Evolutionary conservation across 164 flowering plant species (phyloP).

Genomic region (Kingdonia uniflora): DNA sequence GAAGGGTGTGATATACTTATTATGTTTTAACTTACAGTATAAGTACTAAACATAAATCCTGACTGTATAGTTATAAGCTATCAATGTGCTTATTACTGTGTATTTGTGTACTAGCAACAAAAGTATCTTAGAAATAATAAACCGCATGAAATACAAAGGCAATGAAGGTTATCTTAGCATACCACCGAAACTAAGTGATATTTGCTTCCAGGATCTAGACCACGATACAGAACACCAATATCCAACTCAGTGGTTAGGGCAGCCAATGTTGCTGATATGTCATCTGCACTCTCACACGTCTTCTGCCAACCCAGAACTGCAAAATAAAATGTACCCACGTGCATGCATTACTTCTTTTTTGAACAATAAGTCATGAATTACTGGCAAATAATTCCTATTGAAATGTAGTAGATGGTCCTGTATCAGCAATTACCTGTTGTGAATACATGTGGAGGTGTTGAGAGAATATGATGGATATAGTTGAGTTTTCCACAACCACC

Average conservation of each 20-base stretch:
- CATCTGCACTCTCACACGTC: constrained; percentile 68
- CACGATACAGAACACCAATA: constrained; percentile 74
- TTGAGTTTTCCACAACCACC: constrained; percentile 87
- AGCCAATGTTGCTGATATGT: constrained; percentile 79
- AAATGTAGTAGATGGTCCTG: neutral
- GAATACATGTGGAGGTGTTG: constrained; percentile 73
- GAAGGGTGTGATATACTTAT: too few relatives aligned
- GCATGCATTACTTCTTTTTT: neutral
- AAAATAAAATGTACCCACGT: constrained; percentile 10
- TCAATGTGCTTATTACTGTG: too few relatives aligned
- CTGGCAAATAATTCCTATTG: neutral
- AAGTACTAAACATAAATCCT: too few relatives aligned
- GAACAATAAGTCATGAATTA: neutral
- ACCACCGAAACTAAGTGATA: constrained; percentile 90
- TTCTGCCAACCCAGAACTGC: constrained; percentile 98
- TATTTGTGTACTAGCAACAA: too few relatives aligned
- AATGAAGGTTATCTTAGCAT: constrained; percentile 13
- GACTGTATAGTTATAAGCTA: too few relatives aligned
- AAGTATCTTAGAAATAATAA: too few relatives aligned
- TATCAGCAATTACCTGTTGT: constrained; percentile 49
- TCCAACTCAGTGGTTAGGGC: constrained; percentile 71
- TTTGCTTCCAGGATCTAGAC: constrained; percentile 59
- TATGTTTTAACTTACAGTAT: too few relatives aligned
- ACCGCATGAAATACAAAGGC: neutral
- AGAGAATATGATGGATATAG: constrained; percentile 74